A percentile compares a stretch with the other conserved stretches of the same genome.
Conservation (phyloP, 169 alveolate genomes). For the Cryptosporidium sp. region DNA sequence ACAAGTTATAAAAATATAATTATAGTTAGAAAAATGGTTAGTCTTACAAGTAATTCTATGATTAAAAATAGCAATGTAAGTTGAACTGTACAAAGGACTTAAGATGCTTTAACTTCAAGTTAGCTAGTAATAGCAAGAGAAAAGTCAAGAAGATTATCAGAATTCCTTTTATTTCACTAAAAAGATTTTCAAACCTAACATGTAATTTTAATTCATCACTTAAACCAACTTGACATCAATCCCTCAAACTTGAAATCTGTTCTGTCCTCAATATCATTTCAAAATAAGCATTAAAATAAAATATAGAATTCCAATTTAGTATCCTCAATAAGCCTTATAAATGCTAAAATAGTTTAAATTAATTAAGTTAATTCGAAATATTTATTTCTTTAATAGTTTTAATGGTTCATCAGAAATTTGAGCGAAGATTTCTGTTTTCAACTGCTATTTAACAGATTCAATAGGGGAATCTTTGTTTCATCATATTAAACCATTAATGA, state of each 20-base stretch:
- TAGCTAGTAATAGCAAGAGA: not conserved
- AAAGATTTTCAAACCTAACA: slow-evolving; percentile 56
- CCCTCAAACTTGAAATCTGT: not conserved
- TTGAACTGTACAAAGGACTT: not conserved
- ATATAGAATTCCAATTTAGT: not conserved
- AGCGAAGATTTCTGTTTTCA: slow-evolving; percentile 68
- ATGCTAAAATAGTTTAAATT: not conserved
- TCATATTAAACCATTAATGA: slow-evolving; percentile 9
- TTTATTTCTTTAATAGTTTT: too few species aligned
- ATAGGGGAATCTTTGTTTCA: slow-evolving; percentile 75
- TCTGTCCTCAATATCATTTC: not conserved
- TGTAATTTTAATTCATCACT: slow-evolving; percentile 44
- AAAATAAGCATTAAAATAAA: not conserved
- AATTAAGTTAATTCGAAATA: not conserved
- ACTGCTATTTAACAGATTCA: slow-evolving; percentile 24
- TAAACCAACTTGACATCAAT: not conserved
- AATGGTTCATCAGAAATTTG: slow-evolving; percentile 42
- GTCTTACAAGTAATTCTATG: too few species aligned
- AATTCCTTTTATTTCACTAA: slow-evolving; percentile 15
- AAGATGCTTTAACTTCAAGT: not conserved
- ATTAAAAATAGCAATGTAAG: not conserved
- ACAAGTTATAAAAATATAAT: not conserved
- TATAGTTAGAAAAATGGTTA: not conserved
- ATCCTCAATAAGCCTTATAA: not conserved
- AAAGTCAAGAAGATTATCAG: slow-evolving; percentile 23